These are phyloP conservation scores for Ogataea haglerorum DNA, from an alignment of 805 yeast genomes.

Conservation along the genomic window DNA sequence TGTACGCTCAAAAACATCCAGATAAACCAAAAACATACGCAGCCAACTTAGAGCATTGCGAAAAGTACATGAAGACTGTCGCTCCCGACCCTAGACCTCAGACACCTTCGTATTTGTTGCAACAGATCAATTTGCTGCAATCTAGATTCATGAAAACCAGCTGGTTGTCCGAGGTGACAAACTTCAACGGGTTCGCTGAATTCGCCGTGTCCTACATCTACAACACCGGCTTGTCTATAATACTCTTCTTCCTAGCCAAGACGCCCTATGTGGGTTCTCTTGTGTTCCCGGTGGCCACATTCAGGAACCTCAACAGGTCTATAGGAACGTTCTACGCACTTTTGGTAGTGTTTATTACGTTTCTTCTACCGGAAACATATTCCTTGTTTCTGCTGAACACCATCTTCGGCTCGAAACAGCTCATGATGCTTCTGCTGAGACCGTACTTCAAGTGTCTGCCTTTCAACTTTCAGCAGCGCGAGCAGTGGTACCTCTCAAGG, in stretches of 20 bases:
- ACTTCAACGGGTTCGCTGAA: conserved; percentile 13
- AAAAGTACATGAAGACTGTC: neutral
- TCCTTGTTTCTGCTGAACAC: conserved; percentile 38
- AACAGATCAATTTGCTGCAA: conserved; percentile 3
- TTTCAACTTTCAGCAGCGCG: conserved; percentile 39
- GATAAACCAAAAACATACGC: conserved; percentile 23
- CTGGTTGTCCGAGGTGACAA: conserved; percentile 6
- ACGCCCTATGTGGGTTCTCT: conserved; percentile 42
- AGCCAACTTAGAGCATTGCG: conserved; percentile 1
- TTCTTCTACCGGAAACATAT: conserved; percentile 35
- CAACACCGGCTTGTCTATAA: conserved; percentile 29
- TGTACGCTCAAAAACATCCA: conserved; percentile 40
- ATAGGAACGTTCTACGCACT: conserved; percentile 47
- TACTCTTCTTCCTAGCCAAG: conserved; percentile 34
- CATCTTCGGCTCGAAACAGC: conserved; percentile 44
- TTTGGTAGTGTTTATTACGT: conserved; percentile 34
- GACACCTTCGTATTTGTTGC: conserved; percentile 3
- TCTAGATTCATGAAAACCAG: neutral
- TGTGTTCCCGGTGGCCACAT: conserved; percentile 41
- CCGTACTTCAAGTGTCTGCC: conserved; percentile 51
- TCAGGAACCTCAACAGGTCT: conserved; percentile 40
- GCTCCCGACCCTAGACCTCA: neutral
- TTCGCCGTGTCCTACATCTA: conserved; percentile 29
- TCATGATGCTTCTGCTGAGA: conserved; percentile 43
- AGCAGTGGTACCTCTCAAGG: conserved; percentile 49